A percentile compares a stretch with the other conserved stretches of the same genome.
These are phyloP conservation scores for Parsonsia alboflavescens DNA, from an alignment of 257 asterid species.

Conservation along the genomic window DNA sequence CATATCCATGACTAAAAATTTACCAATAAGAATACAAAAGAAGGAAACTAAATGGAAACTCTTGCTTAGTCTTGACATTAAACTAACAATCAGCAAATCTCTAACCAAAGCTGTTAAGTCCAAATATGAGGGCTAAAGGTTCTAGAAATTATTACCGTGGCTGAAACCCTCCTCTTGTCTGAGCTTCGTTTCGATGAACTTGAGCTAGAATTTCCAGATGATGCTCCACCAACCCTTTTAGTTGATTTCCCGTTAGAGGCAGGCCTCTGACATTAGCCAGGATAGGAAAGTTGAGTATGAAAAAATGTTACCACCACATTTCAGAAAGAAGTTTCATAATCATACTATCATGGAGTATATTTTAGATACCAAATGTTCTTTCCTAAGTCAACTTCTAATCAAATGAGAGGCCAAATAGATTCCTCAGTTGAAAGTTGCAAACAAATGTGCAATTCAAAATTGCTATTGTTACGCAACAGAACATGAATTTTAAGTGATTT, in stretches of 20 bases:
- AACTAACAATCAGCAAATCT: neutral
- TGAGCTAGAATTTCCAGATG: conserved; percentile 49
- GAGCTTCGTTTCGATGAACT: conserved; percentile 61
- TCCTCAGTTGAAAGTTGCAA: too few species aligned
- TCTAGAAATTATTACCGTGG: conserved; percentile 46
- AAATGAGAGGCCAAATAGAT: too few species aligned
- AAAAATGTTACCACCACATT: neutral
- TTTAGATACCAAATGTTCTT: neutral
- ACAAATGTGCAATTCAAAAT: neutral
- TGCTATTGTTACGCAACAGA: neutral
- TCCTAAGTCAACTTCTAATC: too few species aligned
- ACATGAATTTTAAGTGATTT: neutral
- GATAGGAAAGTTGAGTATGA: neutral
- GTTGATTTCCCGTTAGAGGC: conserved; percentile 52
- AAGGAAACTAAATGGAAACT: neutral
- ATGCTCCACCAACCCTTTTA: conserved; percentile 46
- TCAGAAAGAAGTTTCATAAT: neutral
- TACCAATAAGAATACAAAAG: neutral
- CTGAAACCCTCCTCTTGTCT: conserved; percentile 44
- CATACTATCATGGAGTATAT: neutral
- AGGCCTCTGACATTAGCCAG: conserved; percentile 46
- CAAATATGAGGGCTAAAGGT: neutral
- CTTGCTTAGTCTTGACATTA: too few species aligned
- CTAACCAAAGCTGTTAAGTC: neutral
- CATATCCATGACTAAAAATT: neutral